phyloP scores from a whole-genome alignment of 495 filamentous ascomycete species.

The Talaromyces stipitatus region DNA sequence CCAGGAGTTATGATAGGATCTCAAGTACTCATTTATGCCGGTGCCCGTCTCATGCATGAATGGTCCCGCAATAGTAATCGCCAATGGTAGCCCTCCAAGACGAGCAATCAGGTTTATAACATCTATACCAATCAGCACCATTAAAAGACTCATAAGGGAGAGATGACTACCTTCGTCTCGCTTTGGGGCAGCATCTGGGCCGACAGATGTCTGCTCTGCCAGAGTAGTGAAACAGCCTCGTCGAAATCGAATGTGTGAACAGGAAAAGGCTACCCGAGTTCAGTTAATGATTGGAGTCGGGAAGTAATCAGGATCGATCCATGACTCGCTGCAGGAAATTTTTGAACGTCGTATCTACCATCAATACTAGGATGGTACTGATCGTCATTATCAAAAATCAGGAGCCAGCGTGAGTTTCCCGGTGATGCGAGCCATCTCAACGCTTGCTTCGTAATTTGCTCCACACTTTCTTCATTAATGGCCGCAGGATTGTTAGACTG shows the following conservation, averaged over 20 bases:
- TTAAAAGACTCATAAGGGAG: not conserved
- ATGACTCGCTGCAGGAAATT: constrained; percentile 28
- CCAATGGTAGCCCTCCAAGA: constrained; percentile 35
- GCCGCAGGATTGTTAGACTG: not conserved
- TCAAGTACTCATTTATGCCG: constrained; percentile 24
- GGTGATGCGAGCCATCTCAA: constrained; percentile 18
- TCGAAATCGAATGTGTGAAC: constrained; percentile 13
- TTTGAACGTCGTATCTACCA: constrained; percentile 21
- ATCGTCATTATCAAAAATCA: constrained; percentile 38
- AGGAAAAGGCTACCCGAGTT: constrained; percentile 20
- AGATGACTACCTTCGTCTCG: not conserved
- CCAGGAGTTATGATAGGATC: constrained; percentile 34
- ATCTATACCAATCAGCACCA: constrained; percentile 16
- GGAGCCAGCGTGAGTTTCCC: constrained; percentile 27
- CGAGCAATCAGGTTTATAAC: constrained; percentile 13
- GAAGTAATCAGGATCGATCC: constrained; percentile 35
- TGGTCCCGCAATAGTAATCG: constrained; percentile 33
- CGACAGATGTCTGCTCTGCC: constrained; percentile 12
- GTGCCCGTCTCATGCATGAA: constrained; percentile 31
- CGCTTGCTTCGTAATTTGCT: constrained; percentile 13
- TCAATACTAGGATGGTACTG: constrained; percentile 15
- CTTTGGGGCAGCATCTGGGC: not conserved
- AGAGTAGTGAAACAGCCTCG: constrained; percentile 16
- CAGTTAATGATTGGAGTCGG: constrained; percentile 21
- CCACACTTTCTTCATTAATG: constrained; percentile 9